These are phyloP conservation scores for Chrysanthemum seticuspe DNA, from an alignment of 129 eudicot genomes.

Conservation along the genomic window DNA sequence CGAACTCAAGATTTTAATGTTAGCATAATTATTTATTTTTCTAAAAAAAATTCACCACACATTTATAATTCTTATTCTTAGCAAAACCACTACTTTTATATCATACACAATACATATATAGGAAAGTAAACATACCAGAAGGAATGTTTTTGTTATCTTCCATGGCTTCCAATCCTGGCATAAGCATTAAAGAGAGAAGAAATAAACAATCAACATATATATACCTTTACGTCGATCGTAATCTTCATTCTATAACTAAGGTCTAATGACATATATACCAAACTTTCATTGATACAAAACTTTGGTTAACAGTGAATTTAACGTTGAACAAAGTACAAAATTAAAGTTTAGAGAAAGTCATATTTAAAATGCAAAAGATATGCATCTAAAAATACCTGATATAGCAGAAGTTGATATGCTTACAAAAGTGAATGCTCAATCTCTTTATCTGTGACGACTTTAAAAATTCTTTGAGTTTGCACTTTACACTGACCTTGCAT, in stretches of 20 bases:
- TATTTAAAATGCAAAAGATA: not conserved
- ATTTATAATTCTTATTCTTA: no score
- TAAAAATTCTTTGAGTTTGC: slow-evolving; percentile 21
- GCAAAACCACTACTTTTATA: not conserved
- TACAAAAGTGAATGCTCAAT: slow-evolving; percentile 3
- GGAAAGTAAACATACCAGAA: slow-evolving; percentile 8
- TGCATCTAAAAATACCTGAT: slow-evolving; percentile 15
- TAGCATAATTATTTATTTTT: not conserved
- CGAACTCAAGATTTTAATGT: no score
- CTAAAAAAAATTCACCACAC: not conserved
- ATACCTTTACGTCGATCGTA: no score
- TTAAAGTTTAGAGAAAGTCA: not conserved
- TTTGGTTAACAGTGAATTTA: no score
- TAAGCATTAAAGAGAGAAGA: not conserved
- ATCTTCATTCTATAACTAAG: no score
- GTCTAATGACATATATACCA: no score
- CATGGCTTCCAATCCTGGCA: slow-evolving; percentile 30
- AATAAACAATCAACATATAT: not conserved
- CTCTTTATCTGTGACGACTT: slow-evolving; percentile 11
- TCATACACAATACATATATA: not conserved
- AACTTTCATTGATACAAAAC: no score
- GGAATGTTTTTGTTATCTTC: slow-evolving; percentile 10
- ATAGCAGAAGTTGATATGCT: slow-evolving; percentile 17
- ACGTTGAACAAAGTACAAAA: no score
- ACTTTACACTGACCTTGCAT: slow-evolving; percentile 22